Evolutionary conservation across 2,329 filamentous ascomycete genomes (phyloP), one percentile per base, ranked within the genome.

Genomic region (Fusarium devonianum): DNA sequence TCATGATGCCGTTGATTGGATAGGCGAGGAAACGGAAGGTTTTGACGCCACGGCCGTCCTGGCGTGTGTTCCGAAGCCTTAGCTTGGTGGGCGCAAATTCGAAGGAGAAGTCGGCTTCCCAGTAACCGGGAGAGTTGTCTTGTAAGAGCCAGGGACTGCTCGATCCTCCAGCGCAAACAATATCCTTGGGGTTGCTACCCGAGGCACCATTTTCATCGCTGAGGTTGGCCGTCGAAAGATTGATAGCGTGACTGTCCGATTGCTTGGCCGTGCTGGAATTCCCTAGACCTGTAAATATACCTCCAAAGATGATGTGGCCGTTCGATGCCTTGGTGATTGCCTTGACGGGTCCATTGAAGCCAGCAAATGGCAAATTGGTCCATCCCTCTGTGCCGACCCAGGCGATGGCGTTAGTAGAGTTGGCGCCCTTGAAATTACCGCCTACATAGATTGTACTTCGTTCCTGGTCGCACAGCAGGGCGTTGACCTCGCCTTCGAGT

Each of bases 1-100:
- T 97, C 86, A 99, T 90, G 69, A 99, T 97, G 41, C 94, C 94
- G 56, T 89, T 87, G 65, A 93, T 84, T 5, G 93, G 92, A 49
- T 93, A 76, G 13, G 92, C 90, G 16, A 90, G 90, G 68, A 91
- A 95, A 49, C 92, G 85, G 75, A 90, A 99, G 0, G 88, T 89
- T 74, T 90, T 89, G 21, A 92, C 96, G 21, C 94, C 92, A 58
- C 92, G 86, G 40, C 89, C 91, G 63, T 94, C 85, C 41, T 85
- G 80, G 62, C 89, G 85, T 3, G 93, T 94, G 73, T 99, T 99
- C 78, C 89, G 91, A 17, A 99, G 76, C 43, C 91, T 85, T 52
- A 99, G 73, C 71, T 91, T 95, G 8, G 91, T 93, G 1, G 94
- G 95, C 60, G 86, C 79, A 69, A 96, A 97, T 11, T 86, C 88